Conservation (phyloP, 2,329 filamentous ascomycete species). For the Pseudogymnoascus sp. region DNA sequence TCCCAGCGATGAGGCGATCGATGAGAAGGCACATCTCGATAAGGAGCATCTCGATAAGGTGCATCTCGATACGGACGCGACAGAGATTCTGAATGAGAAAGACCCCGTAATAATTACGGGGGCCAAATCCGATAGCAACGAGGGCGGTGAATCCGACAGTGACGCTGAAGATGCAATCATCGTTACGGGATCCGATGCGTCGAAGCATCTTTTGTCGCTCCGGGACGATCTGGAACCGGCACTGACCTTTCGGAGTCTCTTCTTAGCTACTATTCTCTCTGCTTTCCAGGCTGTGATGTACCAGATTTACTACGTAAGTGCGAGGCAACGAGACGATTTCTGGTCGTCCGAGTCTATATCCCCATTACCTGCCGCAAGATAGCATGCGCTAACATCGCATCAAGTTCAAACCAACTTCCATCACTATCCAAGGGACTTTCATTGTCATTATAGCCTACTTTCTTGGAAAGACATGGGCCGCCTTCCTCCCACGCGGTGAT, state of each 20-base stretch:
- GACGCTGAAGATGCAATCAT: constrained; percentile 39
- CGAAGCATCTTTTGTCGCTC: constrained; percentile 40
- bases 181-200: constrained; percentile 43
- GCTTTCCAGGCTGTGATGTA: constrained; percentile 48
- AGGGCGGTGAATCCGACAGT: constrained; percentile 26
- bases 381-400: constrained; percentile 10
- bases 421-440: constrained; percentile 45
- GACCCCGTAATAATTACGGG: constrained; percentile 12
- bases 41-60: constrained; percentile 19
- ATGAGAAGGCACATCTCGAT: constrained; percentile 26
- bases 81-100: constrained; percentile 17
- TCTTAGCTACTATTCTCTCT: constrained; percentile 42
- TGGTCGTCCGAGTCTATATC: not conserved
- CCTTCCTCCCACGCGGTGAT: constrained; percentile 45
- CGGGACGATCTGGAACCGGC: constrained; percentile 46
- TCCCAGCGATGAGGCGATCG: constrained; percentile 26
- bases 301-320: constrained; percentile 45
- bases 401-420: constrained; percentile 45
- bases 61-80: constrained; percentile 10
- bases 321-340: not conserved
- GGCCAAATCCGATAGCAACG: constrained; percentile 21
- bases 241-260: constrained; percentile 45
- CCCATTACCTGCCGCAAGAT: not conserved
- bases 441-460: constrained; percentile 52
- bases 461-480: constrained; percentile 41